Base-by-base conservation (phyloP, 257 asterid species). In the Solanum clarkiae region DNA sequence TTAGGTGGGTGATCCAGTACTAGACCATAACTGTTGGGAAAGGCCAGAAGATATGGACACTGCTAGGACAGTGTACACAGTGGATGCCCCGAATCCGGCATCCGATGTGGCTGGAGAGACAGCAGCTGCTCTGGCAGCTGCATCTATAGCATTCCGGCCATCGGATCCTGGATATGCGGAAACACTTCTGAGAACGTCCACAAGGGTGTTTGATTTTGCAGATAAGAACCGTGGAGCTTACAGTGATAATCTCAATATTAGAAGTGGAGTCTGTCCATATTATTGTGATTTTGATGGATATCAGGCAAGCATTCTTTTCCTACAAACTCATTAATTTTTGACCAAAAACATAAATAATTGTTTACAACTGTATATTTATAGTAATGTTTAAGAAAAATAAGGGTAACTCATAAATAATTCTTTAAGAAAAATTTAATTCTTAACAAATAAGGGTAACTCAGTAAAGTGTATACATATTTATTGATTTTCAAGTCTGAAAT, bases 41-140 rank as follows among this genome's bases (percentile, higher is more conserved):
- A 90, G 99, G 87, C 99, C 99, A 8, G 99, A 97, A 88, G 99
- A 97, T 77, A 97, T 97, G 98, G 99, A 97, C 91, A 97, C 99
- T 18, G 90, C 89, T 47, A 91, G 99, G 84, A 94, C 99, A 20
- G 98, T 94, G 1, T 97, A 97, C 87, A 42, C 91, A 3, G 98
- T 97, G 10, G 98, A 95, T 53, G 98, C 98, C 14, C 99, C 99
- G 1, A 97, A 94, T 84, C 89, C 99, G n/a, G 99, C 99, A 49
- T 93, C 99, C 1, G 99, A 97, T 45, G 97, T 97, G 7, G 99
- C 99, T 0, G 99, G 95, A 12, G 99, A 97, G 87, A 97, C 94
- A 3, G 99, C 99, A 6, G 99, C 99, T 2, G 99, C 99, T 17
- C 65, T 97, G 74, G 99, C 99, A n/a, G 99, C 98, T 18, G 85